Evolutionary conservation across 1,284 basidiomycete species (phyloP).

Genomic region (Pisolithus thermaeus): DNA sequence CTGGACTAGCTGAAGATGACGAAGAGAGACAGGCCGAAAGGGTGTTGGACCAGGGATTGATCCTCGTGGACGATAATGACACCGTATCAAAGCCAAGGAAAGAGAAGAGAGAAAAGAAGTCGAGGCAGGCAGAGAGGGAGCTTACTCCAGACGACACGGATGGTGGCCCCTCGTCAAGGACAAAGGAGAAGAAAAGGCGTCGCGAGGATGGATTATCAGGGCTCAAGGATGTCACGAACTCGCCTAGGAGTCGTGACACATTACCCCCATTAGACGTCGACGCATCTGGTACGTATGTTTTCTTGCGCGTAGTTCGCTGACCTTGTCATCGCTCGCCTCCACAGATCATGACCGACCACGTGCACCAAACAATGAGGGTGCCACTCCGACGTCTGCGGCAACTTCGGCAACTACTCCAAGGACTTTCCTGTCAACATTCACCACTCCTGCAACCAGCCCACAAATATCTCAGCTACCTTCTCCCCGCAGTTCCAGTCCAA

Average conservation of each 20-base stretch:
- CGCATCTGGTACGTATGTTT: constrained; percentile 26
- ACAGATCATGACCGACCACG: constrained; percentile 37
- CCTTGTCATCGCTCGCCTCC: constrained; percentile 7
- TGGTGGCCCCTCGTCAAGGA: constrained; percentile 22
- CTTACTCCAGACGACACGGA: constrained; percentile 24
- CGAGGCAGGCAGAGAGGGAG: constrained; percentile 30
- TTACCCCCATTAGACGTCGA: constrained; percentile 36
- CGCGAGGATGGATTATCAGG: constrained; percentile 33
- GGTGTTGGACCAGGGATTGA: constrained; percentile 12
- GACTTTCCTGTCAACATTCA: constrained; percentile 36
- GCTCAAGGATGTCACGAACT: constrained; percentile 64
- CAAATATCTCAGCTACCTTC: constrained; percentile 34
- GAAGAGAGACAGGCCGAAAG: constrained; percentile 40
- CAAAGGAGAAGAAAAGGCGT: constrained; percentile 37
- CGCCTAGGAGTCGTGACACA: constrained; percentile 32
- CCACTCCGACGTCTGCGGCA: constrained; percentile 24
- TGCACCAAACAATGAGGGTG: constrained; percentile 35
- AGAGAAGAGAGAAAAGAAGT: constrained; percentile 38
- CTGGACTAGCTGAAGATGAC: constrained; percentile 51
- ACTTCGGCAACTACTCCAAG: constrained; percentile 35
- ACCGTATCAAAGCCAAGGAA: constrained; percentile 25
- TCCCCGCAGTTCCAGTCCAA: constrained; percentile 46
- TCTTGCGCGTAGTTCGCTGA: neutral
- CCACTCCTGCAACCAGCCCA: constrained; percentile 32
- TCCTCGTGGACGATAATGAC: constrained; percentile 14